These are phyloP conservation scores for Protomyces gravidus DNA, from an alignment of 1,139 yeast genomes.

Conservation along the genomic window DNA sequence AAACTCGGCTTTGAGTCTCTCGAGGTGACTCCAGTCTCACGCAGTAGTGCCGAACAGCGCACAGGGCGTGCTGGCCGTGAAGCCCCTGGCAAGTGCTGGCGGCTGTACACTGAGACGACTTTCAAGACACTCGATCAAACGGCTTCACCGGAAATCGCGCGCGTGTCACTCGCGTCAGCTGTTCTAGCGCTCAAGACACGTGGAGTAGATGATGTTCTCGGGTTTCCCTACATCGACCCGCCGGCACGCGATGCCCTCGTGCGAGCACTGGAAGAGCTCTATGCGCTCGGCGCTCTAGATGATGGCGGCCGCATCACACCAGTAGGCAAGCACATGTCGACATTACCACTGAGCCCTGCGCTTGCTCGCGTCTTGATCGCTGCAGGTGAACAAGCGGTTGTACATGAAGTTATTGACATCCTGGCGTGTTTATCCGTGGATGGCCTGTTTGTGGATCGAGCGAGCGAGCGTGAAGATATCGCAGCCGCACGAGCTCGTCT, in stretches of 20 bases:
- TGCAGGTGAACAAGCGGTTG: conserved; percentile 60
- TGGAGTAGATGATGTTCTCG: conserved; percentile 74
- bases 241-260: conserved; percentile 68
- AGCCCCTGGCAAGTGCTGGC: conserved; percentile 78
- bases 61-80: conserved; percentile 99
- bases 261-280: conserved; percentile 72
- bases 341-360: conserved; percentile 85
- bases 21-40: conserved; percentile 85
- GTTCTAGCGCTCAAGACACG: conserved; percentile 75
- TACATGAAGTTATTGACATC: conserved; percentile 67
- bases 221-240: conserved; percentile 89
- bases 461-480: conserved; percentile 77
- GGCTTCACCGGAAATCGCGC: conserved; percentile 86
- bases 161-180: conserved; percentile 82
- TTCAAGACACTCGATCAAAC: conserved; percentile 61
- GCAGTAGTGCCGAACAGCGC: conserved; percentile 91
- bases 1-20: conserved; percentile 65
- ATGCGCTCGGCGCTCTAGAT: conserved; percentile 72
- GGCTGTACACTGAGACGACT: conserved; percentile 73
- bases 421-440: conserved; percentile 92
- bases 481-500: conserved; percentile 47
- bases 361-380: conserved; percentile 64
- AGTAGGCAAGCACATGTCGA: conserved; percentile 77
- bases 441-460: conserved; percentile 73
- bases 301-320: conserved; percentile 70